phyloP scores from a whole-genome alignment of 140 eudicot genomes.

The Senecio squalidus region DNA sequence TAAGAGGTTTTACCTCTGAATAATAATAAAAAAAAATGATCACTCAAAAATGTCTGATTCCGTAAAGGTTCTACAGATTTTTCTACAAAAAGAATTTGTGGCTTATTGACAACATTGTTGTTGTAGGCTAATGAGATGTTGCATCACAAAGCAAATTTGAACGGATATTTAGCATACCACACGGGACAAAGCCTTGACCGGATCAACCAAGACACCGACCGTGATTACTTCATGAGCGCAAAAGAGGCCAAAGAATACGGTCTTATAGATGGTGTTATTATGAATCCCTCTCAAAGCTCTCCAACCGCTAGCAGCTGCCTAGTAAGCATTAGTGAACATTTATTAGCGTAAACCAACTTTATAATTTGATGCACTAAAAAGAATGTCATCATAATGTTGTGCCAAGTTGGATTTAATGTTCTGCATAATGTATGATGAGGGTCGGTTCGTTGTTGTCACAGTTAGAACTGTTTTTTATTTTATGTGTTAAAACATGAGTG shows the following conservation, averaged over 20 bases:
- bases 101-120: not conserved
- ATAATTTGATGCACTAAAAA: slow-evolving; percentile 17
- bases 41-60: too few relatives aligned
- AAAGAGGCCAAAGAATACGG: slow-evolving; percentile 94
- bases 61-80: too few relatives aligned
- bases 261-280: slow-evolving; percentile 75
- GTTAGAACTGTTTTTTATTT: not conserved
- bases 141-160: slow-evolving; percentile 88
- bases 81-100: too few relatives aligned
- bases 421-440: not conserved
- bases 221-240: slow-evolving; percentile 92
- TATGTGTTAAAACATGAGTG: slow-evolving; percentile 12
- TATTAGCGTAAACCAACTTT: slow-evolving; percentile 13
- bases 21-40: too few relatives aligned
- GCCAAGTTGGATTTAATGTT: slow-evolving; percentile 16
- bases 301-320: slow-evolving; percentile 63
- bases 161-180: slow-evolving; percentile 85
- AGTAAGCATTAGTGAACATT: slow-evolving; percentile 9
- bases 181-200: slow-evolving; percentile 88
- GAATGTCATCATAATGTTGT: slow-evolving; percentile 15
- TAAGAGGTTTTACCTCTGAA: too few relatives aligned
- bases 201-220: slow-evolving; percentile 84
- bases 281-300: slow-evolving; percentile 89
- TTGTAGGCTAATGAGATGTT: slow-evolving; percentile 82
- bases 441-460: not conserved